Base-by-base conservation (phyloP, 2,329 filamentous ascomycete genomes). In the Coniochaeta sp. region DNA sequence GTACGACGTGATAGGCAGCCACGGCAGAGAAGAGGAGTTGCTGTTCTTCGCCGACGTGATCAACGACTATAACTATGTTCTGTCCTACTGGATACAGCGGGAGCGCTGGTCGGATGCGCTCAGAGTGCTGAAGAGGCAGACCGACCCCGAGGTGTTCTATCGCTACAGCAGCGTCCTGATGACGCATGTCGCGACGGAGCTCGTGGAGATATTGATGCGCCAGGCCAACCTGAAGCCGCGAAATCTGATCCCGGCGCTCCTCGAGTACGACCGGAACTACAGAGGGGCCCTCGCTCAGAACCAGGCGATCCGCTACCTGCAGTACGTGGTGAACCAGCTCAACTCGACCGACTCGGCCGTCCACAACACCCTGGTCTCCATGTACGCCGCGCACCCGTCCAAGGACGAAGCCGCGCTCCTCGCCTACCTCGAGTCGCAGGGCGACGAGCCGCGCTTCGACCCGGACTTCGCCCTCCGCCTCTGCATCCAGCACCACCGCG, bases 131-230 rank as follows among this genome's bases (percentile, higher is more conserved):
- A 96, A 97, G 77, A 92, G 90, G 73, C 95, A 99, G 75, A 96
- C 88, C 5, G 90, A 96, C 57, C 85, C 91, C 0, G 91, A 96
- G 57, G 90, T 96, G 54, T 99, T 98, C 75, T 98, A 98, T 78
- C 89, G 91, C 64, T 97, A 98, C 73, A 95, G 91, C 77, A 96
- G 89, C 68, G 93, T 98, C n/a, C 82, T 99, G 55, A 96, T 99
- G 89, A 89, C 87, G 17, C 90, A 97, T 70, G 88, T 88, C 3
- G 86, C 93, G 0, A 83, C 88, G 6, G 93, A 96, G 58, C 79
- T 96, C 26, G 89, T 98, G n/a, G 93, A 99, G 66, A 92, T 99
- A 36, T 77, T 99, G 69, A 97, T 96, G 90, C 86, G 95, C 38
- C 93, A 98, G 70, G 81, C 86, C 5, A 90, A 92, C 63, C 82